Evolutionary conservation across 179 eudicot genomes (phyloP).

Genomic region (Camellia oleifera): DNA sequence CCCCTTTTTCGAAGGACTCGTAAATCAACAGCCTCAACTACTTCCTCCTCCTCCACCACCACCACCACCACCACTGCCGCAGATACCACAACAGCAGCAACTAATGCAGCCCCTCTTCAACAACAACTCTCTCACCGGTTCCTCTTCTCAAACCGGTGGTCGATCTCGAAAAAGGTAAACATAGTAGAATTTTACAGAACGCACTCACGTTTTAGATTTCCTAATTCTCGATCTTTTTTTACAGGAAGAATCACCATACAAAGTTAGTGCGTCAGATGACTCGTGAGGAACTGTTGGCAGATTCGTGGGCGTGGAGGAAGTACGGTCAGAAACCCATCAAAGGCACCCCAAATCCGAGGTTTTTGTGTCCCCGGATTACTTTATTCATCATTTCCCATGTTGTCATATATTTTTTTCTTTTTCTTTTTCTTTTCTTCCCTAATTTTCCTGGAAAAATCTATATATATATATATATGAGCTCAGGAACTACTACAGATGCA

Average conservation of each 20-base stretch:
- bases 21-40: conserved; percentile 11
- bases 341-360: conserved; percentile 73
- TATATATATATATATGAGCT: neutral
- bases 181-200: neutral
- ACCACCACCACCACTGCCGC: neutral
- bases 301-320: conserved; percentile 67
- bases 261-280: conserved; percentile 53
- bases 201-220: neutral
- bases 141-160: conserved; percentile 26
- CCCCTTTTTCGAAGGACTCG: conserved; percentile 11
- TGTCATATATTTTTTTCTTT: neutral
- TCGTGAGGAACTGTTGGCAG: conserved; percentile 46
- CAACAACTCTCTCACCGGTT: conserved; percentile 6
- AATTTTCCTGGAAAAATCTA: neutral
- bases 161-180: conserved; percentile 23
- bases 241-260: conserved; percentile 47
- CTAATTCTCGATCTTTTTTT: neutral
- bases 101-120: conserved; percentile 1
- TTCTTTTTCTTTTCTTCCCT: neutral
- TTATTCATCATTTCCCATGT: too few relatives aligned
- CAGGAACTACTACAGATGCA: conserved; percentile 84
- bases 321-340: conserved; percentile 70
- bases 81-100: neutral
- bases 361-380: neutral
- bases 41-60: neutral